phyloP scores from a whole-genome alignment of 805 yeast species.

The Pichia cephalocereana region DNA sequence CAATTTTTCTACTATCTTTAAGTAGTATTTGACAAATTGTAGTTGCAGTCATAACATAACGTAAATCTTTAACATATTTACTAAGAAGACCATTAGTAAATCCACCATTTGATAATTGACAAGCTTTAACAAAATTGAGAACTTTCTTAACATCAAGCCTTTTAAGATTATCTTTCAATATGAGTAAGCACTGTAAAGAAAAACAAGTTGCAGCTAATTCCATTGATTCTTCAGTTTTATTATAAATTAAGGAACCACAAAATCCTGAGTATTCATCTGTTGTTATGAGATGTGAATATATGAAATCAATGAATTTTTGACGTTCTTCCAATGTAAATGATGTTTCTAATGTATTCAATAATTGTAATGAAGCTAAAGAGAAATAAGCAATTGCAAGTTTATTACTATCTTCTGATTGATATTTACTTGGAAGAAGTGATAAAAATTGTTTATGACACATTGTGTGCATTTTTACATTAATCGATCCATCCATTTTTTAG shows the following conservation, averaged over 20 bases:
- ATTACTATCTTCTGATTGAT: constrained; percentile 61
- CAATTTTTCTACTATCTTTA: constrained; percentile 11
- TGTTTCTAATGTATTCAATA: constrained; percentile 27
- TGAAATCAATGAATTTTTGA: constrained; percentile 29
- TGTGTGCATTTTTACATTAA: constrained; percentile 19
- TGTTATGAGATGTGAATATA: constrained; percentile 39
- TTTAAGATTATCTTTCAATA: constrained; percentile 36
- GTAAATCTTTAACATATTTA: constrained; percentile 49
- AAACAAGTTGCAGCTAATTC: constrained; percentile 71
- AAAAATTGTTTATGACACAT: constrained; percentile 23
- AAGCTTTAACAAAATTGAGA: constrained; percentile 44
- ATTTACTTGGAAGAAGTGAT: constrained; percentile 33
- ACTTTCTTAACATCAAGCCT: constrained; percentile 34
- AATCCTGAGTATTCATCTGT: constrained; percentile 36
- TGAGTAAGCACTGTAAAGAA: constrained; percentile 49
- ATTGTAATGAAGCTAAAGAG: constrained; percentile 50
- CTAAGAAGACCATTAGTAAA: constrained; percentile 39
- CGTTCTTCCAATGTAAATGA: constrained; percentile 23
- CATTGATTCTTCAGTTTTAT: constrained; percentile 42
- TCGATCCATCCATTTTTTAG: not conserved
- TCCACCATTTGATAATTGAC: constrained; percentile 56
- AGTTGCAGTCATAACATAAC: constrained; percentile 68
- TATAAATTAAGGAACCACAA: constrained; percentile 47
- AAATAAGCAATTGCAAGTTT: constrained; percentile 64
- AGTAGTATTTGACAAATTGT: constrained; percentile 45